Base-by-base conservation (phyloP, 768 basidiomycete species). In the Nevesoporus exiguus region DNA sequence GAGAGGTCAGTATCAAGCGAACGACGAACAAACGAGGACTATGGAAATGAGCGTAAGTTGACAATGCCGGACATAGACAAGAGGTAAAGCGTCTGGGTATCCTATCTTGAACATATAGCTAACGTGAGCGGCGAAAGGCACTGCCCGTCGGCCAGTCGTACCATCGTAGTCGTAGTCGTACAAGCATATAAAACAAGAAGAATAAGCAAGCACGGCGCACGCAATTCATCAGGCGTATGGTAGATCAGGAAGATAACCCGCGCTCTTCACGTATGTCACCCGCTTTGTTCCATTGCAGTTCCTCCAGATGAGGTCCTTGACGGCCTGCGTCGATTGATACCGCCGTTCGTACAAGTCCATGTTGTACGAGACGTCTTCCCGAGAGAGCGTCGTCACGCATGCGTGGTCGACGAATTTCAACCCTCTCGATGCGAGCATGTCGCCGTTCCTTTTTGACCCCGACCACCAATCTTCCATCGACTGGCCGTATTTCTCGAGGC, bases 321-420 rank as follows among this genome's bases (percentile, higher is more conserved):
- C 53, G 45, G 44, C 59, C 57, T 66, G 64, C 37, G 63, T 61
- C 22, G 66, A 62, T 43, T 61, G 55, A 51, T 66, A 65, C 52
- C 71, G 66, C 21, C 67, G 63, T 44, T 61, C 66, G 59, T 71
- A 66, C 57, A 72, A 63, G 21, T 65, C 66, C 59, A 67, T 65
- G 55, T 68, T 69, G 58, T 67, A 67, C 52, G 63, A 66, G 27
- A 67, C 67, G 44, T 68, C 67, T 51, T 68, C 67, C 2, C 62
- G 55, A 21, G 67, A 67, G 44, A 70, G 50, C 22, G 74, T 72
- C 31, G 76, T 77, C 60, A 78, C 67, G 60, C 78, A 78, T 1
- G 74, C 78, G 41, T 75, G 70, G 10, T 72, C 76, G 30, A 59
- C 60, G 24, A 76, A 76, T 10, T 62, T 56, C 58, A 78, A 71